Base-by-base conservation (phyloP, 345 rosid species). In the Iberis pinnata region DNA sequence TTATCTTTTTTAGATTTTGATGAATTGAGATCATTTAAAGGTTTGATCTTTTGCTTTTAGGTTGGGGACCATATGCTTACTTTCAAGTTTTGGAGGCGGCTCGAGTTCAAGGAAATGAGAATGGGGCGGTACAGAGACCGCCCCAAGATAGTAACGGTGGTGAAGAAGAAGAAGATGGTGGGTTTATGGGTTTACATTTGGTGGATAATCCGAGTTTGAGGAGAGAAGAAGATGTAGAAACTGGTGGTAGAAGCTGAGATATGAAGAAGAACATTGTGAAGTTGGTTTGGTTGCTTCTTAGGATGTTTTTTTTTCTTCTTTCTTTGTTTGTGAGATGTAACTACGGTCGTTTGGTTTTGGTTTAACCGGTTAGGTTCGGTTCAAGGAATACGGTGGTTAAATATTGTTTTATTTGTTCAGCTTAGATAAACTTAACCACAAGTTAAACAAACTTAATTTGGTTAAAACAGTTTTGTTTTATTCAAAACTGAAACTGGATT, bases 11-110 rank as follows among this genome's bases (percentile, higher is more conserved):
- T 9, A 0, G 5, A 29, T 29, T 29, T 4, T 2, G 33, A 29
- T 5, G 33, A n/a, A n/a, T n/a, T n/a, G n/a, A 5, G 32, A 35
- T 42, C 14, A 4, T 27, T 9, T 22, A 22, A 53, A 36, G 8
- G 11, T 53, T 37, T 44, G 29, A 17, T 29, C 1, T 13, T 47
- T 27, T 4, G n/a, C n/a, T 44, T 68, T 26, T 44, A 81, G 88
- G 79, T 45, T 84, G 86, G 83, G 83, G 84, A 25, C 76, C 93
- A 20, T 84, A 84, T 47, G 88, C 84, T 31, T 84, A 79, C 70
- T 84, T 84, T 31, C 71, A 61, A 17, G 70, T 63, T 22, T 48
- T 84, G 72, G 82, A 70, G 57, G 83, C 73, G 6, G 62, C 75
- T 3, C 19, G 54, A 15, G 35, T 14, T 4, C 74, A 49, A 55